Evolutionary conservation across 257 asterid genomes (phyloP), one percentile per base, ranked within the genome.

Genomic region (Cruciata laevipes): DNA sequence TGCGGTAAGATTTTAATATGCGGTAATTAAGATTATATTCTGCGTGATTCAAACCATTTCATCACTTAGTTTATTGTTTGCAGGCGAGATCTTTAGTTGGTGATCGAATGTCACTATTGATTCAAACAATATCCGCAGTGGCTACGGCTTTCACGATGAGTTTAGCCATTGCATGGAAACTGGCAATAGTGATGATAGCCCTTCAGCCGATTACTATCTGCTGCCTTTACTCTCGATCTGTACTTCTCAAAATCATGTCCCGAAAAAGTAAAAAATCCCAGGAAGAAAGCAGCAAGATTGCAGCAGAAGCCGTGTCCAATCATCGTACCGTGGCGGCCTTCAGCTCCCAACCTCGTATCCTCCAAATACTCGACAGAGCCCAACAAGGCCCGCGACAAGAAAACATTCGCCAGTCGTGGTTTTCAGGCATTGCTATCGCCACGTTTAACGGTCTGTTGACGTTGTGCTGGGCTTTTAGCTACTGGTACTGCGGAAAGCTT

Each of bases 221-320:
- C 6, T 88, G 88, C 77, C 85, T 69, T 69, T 93, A 90, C 59
- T 76, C 70, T 75, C 88, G 82, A 70, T 77, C 83, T 0, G 89
- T 82, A 62, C 82, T 92, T 8, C 84, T 87, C 8, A 90, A 83
- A 67, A 81, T 80, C 80, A 85, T 86, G 92, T 86, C 96, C 5
- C 76, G 75, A 14, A 81, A 87, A 63, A 86, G 96, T 1, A 79
- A 80, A 23, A 82, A 89, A 76, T 80, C 98, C 18, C 97, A 92
- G 67, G 87, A 81, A 5, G 91, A 83, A 71, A 87, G 95, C 62
- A 87, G 98, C 81, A 92, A 86, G 78, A 79, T 92, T 0, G 98
- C 98, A 5, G 94, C 91, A 2, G 98, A 92, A 73, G 97, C 98
- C 0, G 96, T 89, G 63, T 82, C 97, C 57, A 92, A 89, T 74